phyloP scores from a whole-genome alignment of 2,329 filamentous ascomycete genomes.

The Grosmannia penicillata region DNA sequence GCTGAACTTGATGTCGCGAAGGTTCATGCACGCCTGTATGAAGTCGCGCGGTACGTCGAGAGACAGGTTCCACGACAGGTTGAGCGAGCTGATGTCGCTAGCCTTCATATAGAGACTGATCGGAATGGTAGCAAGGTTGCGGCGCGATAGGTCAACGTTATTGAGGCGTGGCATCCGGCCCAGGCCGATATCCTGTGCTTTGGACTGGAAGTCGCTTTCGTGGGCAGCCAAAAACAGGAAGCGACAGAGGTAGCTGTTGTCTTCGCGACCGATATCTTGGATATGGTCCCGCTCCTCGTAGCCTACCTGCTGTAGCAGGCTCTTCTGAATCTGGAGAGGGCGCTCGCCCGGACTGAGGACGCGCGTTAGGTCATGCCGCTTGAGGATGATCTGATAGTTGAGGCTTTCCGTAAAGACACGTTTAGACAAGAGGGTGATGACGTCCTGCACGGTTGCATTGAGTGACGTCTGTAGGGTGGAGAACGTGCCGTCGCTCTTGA shows the following conservation, averaged over 20 bases:
- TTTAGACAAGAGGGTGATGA: conserved; percentile 80
- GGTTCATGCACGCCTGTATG: conserved; percentile 78
- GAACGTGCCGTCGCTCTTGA: conserved; percentile 87
- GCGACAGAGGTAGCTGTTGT: conserved; percentile 91
- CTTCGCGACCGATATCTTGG: conserved; percentile 87
- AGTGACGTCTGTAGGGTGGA: conserved; percentile 76
- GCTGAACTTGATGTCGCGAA: conserved; percentile 90
- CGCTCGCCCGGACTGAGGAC: conserved; percentile 67
- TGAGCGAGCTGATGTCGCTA: conserved; percentile 83
- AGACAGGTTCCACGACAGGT: conserved; percentile 82
- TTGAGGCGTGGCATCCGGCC: conserved; percentile 80
- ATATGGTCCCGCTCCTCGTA: conserved; percentile 77
- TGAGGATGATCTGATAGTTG: conserved; percentile 91
- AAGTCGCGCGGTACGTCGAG: conserved; percentile 92
- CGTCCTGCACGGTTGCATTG: conserved; percentile 72
- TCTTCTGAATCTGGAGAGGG: conserved; percentile 82
- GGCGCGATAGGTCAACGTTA: conserved; percentile 80
- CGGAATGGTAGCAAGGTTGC: conserved; percentile 86
- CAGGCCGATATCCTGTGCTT: conserved; percentile 65
- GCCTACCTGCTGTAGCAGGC: conserved; percentile 77
- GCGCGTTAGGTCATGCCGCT: conserved; percentile 77
- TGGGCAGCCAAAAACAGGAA: conserved; percentile 90
- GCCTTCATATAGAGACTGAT: conserved; percentile 88
- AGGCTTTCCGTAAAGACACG: conserved; percentile 88
- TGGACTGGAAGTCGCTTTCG: conserved; percentile 64